Evolutionary conservation across 352 stramenopile genomes (phyloP).

Genomic region (Pythium utonaiense): DNA sequence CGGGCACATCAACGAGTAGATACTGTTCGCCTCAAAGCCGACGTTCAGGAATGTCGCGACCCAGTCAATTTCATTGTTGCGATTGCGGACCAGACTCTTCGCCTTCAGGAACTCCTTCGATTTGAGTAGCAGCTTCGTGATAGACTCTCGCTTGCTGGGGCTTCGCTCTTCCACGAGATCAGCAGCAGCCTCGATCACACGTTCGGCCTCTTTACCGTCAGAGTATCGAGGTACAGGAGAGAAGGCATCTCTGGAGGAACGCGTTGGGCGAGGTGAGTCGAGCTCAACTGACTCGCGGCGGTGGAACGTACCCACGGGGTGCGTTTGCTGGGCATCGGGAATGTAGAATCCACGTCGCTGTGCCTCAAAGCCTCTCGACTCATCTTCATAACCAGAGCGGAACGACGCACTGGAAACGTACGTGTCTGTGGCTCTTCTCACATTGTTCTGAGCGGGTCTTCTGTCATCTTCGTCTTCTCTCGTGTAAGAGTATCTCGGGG

Average conservation of each 20-base stretch:
- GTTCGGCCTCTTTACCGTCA: constrained; percentile 12
- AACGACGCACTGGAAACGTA: background rate
- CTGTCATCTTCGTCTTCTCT: background rate
- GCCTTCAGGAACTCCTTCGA: constrained; percentile 63
- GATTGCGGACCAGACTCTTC: constrained; percentile 61
- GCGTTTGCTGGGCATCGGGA: background rate
- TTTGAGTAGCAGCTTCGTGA: constrained; percentile 56
- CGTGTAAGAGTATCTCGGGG: background rate
- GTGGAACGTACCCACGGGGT: background rate
- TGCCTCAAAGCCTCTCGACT: background rate
- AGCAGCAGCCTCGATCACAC: constrained; percentile 25
- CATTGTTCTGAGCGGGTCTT: background rate
- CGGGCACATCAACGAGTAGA: constrained; percentile 75
- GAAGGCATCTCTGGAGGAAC: background rate
- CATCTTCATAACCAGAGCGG: background rate
- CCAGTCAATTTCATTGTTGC: constrained; percentile 78
- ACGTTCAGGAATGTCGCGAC: constrained; percentile 71
- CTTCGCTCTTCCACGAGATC: constrained; percentile 29
- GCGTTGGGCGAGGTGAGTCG: constrained; percentile 8
- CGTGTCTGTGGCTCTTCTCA: background rate
- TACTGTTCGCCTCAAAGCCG: constrained; percentile 64
- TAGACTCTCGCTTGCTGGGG: constrained; percentile 33
- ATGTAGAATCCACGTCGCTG: constrained; percentile 4
- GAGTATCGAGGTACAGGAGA: constrained; percentile 10
- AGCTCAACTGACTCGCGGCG: background rate